Base-by-base conservation (phyloP, 2,329 filamentous ascomycete species). In the Xylogone sp. region DNA sequence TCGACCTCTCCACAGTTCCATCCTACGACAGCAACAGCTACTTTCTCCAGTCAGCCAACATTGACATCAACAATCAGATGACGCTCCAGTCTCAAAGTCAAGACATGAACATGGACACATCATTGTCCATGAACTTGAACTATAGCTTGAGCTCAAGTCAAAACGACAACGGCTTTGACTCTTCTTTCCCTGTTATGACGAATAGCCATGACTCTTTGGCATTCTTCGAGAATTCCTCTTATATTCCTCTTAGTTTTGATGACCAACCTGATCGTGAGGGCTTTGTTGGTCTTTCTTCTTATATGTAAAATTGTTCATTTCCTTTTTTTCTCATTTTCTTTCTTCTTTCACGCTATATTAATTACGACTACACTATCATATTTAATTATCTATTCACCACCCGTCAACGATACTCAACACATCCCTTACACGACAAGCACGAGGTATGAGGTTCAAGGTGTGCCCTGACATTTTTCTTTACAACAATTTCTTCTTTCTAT, bases 51-150 rank as follows among this genome's bases (percentile, higher is more conserved):
- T 22, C 52, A 19, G 24, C 56, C 2, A 51, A 50, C 43, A 49
- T 51, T 45, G 44, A 16, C 50, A 42, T 53, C 31, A 54, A 48
- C 49, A 52, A 44, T 27, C 49, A 45, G 48, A 52, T 53, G 45
- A 39, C n/a, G 34, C n/a, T 39, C n/a, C n/a, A 13, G 34, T 39
- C 34, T 16, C 34, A 39, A 39, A 16, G 34, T 39, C 43, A 44
- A 42, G 52, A 52, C 49, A 58, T 58, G 52, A 50, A 54, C 5
- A 48, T 57, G 47, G 50, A 61, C 44, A 50, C 53, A 42, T 45
- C 46, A 42, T 24, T 48, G 20, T 48, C 48, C 42, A 42, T 53
- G 45, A 53, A 58, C 54, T 58, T 62, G 58, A 57, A 59, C 47
- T 53, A 46, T 48, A 13, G n/a, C n/a, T 16, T 39, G 34, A 22